Percentiles rank a stretch among this genome's conserved stretches.
phyloP scores from a whole-genome alignment of 1,284 basidiomycete species.

The Cryptococcus sp. region DNA sequence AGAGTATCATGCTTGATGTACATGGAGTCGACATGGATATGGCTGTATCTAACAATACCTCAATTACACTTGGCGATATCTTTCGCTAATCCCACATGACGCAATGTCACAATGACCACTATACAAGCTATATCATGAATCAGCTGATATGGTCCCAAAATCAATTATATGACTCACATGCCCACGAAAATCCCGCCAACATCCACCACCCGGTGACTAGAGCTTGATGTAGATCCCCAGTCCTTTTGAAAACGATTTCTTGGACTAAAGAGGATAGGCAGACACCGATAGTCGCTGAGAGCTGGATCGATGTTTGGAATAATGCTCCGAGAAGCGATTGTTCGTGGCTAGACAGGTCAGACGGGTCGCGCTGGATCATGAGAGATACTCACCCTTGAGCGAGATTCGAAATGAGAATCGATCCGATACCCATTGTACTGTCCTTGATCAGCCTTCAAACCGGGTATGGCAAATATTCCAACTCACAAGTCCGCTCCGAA shows the following conservation, averaged over 20 bases:
- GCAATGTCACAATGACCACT: neutral
- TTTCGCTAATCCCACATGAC: neutral
- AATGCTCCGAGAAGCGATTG: neutral
- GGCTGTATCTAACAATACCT: no score
- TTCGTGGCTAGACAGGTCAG: neutral
- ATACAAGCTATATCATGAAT: neutral
- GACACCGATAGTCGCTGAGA: neutral
- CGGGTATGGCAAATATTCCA: neutral
- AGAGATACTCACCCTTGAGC: neutral
- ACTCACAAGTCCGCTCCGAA: conserved; percentile 31
- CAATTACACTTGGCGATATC: neutral
- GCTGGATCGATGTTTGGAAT: neutral
- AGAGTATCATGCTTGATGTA: neutral
- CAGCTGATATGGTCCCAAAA: neutral
- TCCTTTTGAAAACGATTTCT: neutral
- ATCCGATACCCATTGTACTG: conserved; percentile 28
- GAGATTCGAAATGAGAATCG: conserved; percentile 34
- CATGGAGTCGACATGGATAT: neutral
- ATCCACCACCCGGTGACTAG: neutral
- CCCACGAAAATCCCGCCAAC: neutral
- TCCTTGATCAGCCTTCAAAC: no score
- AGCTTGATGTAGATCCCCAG: neutral
- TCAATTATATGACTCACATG: neutral
- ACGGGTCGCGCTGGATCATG: neutral
- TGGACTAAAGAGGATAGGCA: neutral